Percentiles rank a stretch among this genome's conserved stretches.
Evolutionary conservation across 768 basidiomycete genomes (phyloP).

Genomic region (Tricholoma terreum): DNA sequence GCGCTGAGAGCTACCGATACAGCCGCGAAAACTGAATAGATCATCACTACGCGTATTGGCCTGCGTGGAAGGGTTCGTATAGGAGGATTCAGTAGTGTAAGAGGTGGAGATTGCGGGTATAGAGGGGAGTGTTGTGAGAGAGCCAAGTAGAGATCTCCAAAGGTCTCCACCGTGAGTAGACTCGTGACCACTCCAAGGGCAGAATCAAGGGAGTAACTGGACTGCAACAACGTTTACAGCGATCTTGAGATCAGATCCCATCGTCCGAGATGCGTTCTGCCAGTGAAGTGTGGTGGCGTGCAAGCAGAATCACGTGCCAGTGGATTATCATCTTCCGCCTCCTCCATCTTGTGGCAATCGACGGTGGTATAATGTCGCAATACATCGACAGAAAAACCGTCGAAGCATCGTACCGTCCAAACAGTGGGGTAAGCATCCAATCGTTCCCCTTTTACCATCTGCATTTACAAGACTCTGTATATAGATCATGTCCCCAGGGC

Average conservation of each 20-base stretch:
- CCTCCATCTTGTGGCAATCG: not conserved
- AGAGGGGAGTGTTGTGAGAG: no score
- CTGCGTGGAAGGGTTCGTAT: not conserved
- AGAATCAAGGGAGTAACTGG: no score
- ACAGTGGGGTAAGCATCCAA: constrained; percentile 41
- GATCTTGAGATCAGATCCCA: no score
- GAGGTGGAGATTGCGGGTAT: no score
- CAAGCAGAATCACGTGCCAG: not conserved
- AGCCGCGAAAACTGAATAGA: not conserved
- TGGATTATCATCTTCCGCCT: constrained; percentile 10
- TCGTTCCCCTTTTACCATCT: not conserved
- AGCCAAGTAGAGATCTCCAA: no score
- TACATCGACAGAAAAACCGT: constrained; percentile 46
- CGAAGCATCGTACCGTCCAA: constrained; percentile 49
- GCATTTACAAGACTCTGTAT: not conserved
- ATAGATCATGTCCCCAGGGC: constrained; percentile 83
- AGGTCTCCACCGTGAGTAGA: no score
- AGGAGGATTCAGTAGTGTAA: no score
- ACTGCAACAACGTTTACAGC: no score
- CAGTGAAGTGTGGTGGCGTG: no score
- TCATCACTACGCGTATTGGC: not conserved
- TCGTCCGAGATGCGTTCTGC: no score
- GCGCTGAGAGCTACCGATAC: constrained; percentile 4
- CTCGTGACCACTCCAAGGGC: no score
- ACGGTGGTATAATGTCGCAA: constrained; percentile 17